Evolutionary conservation across 1,284 basidiomycete species (phyloP).

Genomic region (Cryptococcus hybrid): DNA sequence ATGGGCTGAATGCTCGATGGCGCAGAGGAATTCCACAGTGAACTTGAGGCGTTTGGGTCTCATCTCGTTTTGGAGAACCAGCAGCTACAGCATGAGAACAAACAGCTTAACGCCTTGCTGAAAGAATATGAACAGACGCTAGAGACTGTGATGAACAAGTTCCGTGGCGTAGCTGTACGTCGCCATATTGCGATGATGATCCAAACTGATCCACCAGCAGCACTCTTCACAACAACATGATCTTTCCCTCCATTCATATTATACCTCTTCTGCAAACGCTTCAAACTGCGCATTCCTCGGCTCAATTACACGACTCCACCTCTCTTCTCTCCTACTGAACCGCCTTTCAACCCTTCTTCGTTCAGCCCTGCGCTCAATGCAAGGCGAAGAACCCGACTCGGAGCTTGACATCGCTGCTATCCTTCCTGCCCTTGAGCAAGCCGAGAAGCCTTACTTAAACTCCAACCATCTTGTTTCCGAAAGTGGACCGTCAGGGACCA

Average conservation of each 20-base stretch:
- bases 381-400: slow-evolving; percentile 62
- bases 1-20: background rate
- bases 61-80: slow-evolving; percentile 94
- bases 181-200: background rate
- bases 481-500: background rate
- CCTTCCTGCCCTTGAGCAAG: slow-evolving; percentile 1
- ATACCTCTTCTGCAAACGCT: slow-evolving; percentile 80
- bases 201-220: slow-evolving; percentile 51
- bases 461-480: background rate
- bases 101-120: slow-evolving; percentile 79
- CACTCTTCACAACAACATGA: slow-evolving; percentile 90
- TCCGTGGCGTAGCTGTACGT: slow-evolving; percentile 85
- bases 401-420: slow-evolving; percentile 18
- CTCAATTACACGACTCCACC: slow-evolving; percentile 61
- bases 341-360: slow-evolving; percentile 70
- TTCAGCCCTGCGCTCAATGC: slow-evolving; percentile 66
- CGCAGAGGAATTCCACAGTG: slow-evolving; percentile 86
- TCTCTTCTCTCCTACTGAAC: slow-evolving; percentile 67
- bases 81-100: slow-evolving; percentile 86
- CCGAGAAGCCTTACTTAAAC: background rate
- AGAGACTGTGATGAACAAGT: slow-evolving; percentile 96
- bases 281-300: slow-evolving; percentile 62
- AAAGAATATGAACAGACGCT: slow-evolving; percentile 95
- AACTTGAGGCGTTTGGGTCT: slow-evolving; percentile 85
- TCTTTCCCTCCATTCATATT: slow-evolving; percentile 82